phyloP scores from a whole-genome alignment of 495 filamentous ascomycete genomes.

The Durotheca rogersii region DNA sequence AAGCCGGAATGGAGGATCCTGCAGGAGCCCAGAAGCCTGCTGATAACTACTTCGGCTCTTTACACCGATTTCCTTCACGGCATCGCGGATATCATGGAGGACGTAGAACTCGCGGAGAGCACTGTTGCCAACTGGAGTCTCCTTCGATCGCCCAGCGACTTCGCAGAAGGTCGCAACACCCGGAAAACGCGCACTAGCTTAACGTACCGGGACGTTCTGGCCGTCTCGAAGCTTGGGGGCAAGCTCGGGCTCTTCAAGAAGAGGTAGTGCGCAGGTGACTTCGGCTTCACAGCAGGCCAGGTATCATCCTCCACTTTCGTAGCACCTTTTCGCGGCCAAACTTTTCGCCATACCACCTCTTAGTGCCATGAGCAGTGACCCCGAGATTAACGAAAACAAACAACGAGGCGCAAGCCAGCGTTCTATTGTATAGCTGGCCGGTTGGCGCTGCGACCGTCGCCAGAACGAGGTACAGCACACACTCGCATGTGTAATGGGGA shows the following conservation, averaged over 20 bases:
- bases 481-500: slow-evolving; percentile 92
- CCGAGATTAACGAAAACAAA: slow-evolving; percentile 83
- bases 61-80: slow-evolving; percentile 78
- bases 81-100: slow-evolving; percentile 61
- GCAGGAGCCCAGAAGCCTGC: slow-evolving; percentile 81
- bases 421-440: slow-evolving; percentile 64
- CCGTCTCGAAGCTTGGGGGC: slow-evolving; percentile 74
- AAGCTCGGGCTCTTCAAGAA: slow-evolving; percentile 60
- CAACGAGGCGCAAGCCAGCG: slow-evolving; percentile 62
- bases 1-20: slow-evolving; percentile 67
- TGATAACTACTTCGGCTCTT: slow-evolving; percentile 67
- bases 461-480: slow-evolving; percentile 77
- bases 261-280: slow-evolving; percentile 24
- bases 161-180: slow-evolving; percentile 56
- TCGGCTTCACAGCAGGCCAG: slow-evolving; percentile 62
- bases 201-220: slow-evolving; percentile 91
- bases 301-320: slow-evolving; percentile 80
- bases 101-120: slow-evolving; percentile 58
- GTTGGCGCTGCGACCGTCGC: slow-evolving; percentile 71
- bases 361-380: slow-evolving; percentile 74
- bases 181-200: slow-evolving; percentile 76
- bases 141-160: slow-evolving; percentile 61
- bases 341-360: slow-evolving; percentile 74
- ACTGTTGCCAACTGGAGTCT: slow-evolving; percentile 83
- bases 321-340: slow-evolving; percentile 71